phyloP scores from a whole-genome alignment of 768 basidiomycete species.

The Leccinum arenicola region DNA sequence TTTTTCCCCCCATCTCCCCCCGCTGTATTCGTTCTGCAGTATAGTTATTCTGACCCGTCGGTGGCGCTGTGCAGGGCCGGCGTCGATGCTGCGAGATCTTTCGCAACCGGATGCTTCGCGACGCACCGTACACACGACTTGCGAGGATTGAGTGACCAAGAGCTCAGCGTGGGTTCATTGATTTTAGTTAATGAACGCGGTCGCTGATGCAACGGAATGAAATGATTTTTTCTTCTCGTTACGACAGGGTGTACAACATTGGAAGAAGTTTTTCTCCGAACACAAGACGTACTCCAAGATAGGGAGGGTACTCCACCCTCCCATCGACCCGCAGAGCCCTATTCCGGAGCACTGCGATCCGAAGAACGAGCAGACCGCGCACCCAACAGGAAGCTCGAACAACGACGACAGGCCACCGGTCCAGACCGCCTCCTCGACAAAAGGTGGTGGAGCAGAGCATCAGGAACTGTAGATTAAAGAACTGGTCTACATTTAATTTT shows the following conservation, averaged over 20 bases:
- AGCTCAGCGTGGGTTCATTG: constrained; percentile 58
- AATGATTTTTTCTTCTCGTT: neutral
- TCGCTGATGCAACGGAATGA: neutral
- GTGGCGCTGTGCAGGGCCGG: constrained; percentile 58
- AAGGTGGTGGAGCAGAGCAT: constrained; percentile 12
- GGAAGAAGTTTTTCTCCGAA: constrained; percentile 86
- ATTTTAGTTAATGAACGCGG: neutral
- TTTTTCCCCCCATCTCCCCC: neutral
- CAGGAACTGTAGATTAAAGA: constrained; percentile 32
- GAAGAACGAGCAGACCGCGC: constrained; percentile 43
- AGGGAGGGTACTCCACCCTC: constrained; percentile 70
- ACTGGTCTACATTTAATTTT: constrained; percentile 9
- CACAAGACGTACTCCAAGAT: constrained; percentile 79
- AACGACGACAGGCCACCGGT: constrained; percentile 27
- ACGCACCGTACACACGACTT: constrained; percentile 89
- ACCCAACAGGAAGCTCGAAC: constrained; percentile 30
- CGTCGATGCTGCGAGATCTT: constrained; percentile 86
- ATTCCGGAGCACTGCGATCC: constrained; percentile 73
- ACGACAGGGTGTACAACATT: constrained; percentile 70
- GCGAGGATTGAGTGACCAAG: constrained; percentile 71
- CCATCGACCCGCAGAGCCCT: constrained; percentile 75
- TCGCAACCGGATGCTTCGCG: constrained; percentile 91
- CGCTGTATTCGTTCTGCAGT: constrained; percentile 15
- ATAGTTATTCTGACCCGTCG: constrained; percentile 15
- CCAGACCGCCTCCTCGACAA: constrained; percentile 15